phyloP scores from a whole-genome alignment of 2,329 filamentous ascomycete genomes.

The Diplodia seriata region DNA sequence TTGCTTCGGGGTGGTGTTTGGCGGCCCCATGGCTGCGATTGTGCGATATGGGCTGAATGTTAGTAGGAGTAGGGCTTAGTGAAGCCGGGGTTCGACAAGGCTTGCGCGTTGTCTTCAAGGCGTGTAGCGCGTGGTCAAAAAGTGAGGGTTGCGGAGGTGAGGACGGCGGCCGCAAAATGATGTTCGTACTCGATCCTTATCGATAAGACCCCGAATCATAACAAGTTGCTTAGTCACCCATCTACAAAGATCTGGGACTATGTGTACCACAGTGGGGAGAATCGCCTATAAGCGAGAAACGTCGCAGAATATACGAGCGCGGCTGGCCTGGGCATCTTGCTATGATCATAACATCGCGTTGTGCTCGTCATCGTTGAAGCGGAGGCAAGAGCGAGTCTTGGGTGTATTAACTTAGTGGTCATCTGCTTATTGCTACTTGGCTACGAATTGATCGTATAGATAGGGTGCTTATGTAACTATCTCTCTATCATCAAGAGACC shows the following conservation, averaged over 20 bases:
- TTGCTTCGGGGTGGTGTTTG: constrained; percentile 24
- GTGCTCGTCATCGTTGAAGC: neutral
- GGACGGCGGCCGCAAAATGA: constrained; percentile 12
- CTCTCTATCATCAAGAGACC: neutral
- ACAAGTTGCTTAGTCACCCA: constrained; percentile 4
- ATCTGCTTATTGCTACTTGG: neutral
- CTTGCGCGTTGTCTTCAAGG: neutral
- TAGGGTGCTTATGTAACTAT: too few species aligned
- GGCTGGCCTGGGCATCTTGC: neutral
- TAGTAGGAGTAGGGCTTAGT: neutral
- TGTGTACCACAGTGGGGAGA: neutral
- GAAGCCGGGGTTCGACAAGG: neutral
- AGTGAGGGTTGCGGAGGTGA: constrained; percentile 18
- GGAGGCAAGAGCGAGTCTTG: neutral
- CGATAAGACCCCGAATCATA: constrained; percentile 4
- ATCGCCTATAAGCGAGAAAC: neutral
- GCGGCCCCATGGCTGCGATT: constrained; percentile 22
- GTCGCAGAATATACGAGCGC: neutral
- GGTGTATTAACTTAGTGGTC: neutral
- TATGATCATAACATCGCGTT: neutral
- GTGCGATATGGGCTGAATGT: constrained; percentile 4
- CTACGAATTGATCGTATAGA: neutral
- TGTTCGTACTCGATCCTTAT: neutral
- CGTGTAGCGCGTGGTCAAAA: neutral
- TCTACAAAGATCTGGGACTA: neutral